These are phyloP conservation scores for Termitomyces sp. DNA, from an alignment of 768 basidiomycete genomes.

Conservation along the genomic window DNA sequence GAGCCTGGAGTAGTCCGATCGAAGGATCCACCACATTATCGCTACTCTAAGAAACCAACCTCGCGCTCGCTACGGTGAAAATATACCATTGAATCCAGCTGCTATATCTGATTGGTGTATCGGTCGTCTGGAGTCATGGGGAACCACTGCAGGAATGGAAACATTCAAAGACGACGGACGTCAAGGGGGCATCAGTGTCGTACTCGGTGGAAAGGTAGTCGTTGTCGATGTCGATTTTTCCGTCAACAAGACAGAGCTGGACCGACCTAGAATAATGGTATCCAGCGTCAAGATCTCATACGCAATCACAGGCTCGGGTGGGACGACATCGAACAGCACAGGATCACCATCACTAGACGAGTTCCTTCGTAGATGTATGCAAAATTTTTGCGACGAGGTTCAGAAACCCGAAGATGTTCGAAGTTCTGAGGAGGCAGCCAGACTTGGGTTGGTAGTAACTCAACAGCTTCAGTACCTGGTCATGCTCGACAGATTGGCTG, in stretches of 20 bases:
- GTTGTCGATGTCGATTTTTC: slow-evolving; percentile 72
- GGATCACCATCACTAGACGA: slow-evolving; percentile 57
- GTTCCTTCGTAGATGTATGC: slow-evolving; percentile 52
- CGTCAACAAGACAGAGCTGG: slow-evolving; percentile 32
- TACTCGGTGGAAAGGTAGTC: slow-evolving; percentile 75
- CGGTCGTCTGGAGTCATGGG: slow-evolving; percentile 55
- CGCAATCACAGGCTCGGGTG: slow-evolving; percentile 45
- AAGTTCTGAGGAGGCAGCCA: slow-evolving; percentile 48
- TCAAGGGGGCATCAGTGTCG: slow-evolving; percentile 46
- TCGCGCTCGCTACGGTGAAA: slow-evolving; percentile 54
- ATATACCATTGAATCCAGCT: slow-evolving; percentile 46
- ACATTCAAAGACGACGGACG: slow-evolving; percentile 59
- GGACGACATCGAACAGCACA: slow-evolving; percentile 33
- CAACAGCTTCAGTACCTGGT: slow-evolving; percentile 65
- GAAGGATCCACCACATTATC: slow-evolving; percentile 44
- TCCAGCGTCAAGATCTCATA: slow-evolving; percentile 69
- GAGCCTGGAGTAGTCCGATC: slow-evolving; percentile 40
- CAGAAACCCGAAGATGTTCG: slow-evolving; percentile 47
- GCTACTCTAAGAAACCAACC: slow-evolving; percentile 40
- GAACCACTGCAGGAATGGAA: slow-evolving; percentile 64
- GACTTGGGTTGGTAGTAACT: slow-evolving; percentile 40
- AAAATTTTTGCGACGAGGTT: slow-evolving; percentile 54
- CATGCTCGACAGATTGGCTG: slow-evolving; percentile 64
- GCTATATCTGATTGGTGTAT: slow-evolving; percentile 53
- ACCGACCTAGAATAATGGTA: slow-evolving; percentile 35